phyloP scores from a whole-genome alignment of 768 basidiomycete species.

The Tylopilus felleus region DNA sequence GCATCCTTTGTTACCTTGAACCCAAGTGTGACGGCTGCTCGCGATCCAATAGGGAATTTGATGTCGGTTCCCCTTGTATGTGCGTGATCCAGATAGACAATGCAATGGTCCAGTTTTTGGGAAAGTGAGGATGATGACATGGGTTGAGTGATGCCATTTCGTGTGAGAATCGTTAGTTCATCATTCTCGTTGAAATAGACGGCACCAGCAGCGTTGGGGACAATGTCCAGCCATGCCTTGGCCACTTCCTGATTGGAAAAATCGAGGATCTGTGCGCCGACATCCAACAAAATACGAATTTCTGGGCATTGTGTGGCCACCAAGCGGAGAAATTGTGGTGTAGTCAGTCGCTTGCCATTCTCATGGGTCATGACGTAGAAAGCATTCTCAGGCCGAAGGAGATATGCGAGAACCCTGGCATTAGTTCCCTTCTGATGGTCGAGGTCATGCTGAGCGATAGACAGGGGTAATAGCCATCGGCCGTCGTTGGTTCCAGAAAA shows the following conservation, averaged over 20 bases:
- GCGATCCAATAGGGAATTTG: conserved; percentile 28
- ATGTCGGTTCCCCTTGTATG: no score
- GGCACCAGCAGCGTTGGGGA: conserved; percentile 11
- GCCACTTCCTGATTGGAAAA: conserved; percentile 41
- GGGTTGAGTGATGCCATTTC: conserved; percentile 15
- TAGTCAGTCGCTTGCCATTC: no score
- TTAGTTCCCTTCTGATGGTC: conserved; percentile 36
- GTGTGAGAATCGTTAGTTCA: conserved; percentile 25
- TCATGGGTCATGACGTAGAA: no score
- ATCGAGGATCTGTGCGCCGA: no score
- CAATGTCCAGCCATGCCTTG: conserved; percentile 36
- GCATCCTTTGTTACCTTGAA: no score
- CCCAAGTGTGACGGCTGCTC: conserved; percentile 38
- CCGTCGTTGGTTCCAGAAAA: conserved; percentile 40
- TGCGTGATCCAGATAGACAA: conserved; percentile 37
- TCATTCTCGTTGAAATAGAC: conserved; percentile 30
- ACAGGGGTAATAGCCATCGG: conserved; percentile 33
- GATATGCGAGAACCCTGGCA: conserved; percentile 35
- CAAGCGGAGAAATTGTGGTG: no score
- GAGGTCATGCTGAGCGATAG: conserved; percentile 30
- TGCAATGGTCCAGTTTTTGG: conserved; percentile 26
- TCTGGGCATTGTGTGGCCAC: no score
- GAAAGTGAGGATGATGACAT: conserved; percentile 28
- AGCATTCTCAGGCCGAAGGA: no score
- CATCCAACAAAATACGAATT: no score